Conservation (phyloP, 345 rosid genomes). For the Linum tenue region DNA sequence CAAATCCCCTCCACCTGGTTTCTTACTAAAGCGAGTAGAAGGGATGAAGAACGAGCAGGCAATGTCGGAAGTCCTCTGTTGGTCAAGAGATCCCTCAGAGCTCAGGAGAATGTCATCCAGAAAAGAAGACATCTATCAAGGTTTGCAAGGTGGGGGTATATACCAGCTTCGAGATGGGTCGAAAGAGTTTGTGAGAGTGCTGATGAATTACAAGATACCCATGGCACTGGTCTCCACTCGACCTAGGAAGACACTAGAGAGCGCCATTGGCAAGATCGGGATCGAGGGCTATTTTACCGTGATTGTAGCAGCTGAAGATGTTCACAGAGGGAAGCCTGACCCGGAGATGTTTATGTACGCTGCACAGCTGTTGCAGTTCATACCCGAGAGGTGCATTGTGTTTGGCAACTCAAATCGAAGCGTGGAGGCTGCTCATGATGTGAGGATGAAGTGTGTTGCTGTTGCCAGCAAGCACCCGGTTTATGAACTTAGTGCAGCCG, state of each 20-base stretch:
- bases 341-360: slow-evolving; percentile 89
- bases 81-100: slow-evolving; percentile 81
- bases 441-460: slow-evolving; percentile 90
- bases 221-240: slow-evolving; percentile 94
- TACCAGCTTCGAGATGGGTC: slow-evolving; percentile 68
- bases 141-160: slow-evolving; percentile 64
- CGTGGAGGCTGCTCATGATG: slow-evolving; percentile 92
- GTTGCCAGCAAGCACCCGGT: slow-evolving; percentile 89
- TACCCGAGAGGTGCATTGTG: slow-evolving; percentile 93
- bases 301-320: slow-evolving; percentile 83
- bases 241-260: slow-evolving; percentile 60
- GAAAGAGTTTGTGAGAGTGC: slow-evolving; percentile 69
- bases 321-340: slow-evolving; percentile 84
- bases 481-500: slow-evolving; percentile 91
- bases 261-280: slow-evolving; percentile 58
- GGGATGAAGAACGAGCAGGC: slow-evolving; percentile 99
- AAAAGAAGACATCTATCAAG: slow-evolving; percentile 73
- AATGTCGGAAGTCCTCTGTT: slow-evolving; percentile 86
- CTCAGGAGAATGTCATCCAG: slow-evolving; percentile 68
- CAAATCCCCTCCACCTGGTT: slow-evolving; percentile 68
- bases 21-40: slow-evolving; percentile 56
- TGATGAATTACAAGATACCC: slow-evolving; percentile 81
- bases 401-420: slow-evolving; percentile 90
- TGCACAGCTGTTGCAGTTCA: slow-evolving; percentile 74
- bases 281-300: slow-evolving; percentile 59